Evolutionary conservation across 2,329 filamentous ascomycete species (phyloP).

Genomic region (Pseudodiploospora longispora): DNA sequence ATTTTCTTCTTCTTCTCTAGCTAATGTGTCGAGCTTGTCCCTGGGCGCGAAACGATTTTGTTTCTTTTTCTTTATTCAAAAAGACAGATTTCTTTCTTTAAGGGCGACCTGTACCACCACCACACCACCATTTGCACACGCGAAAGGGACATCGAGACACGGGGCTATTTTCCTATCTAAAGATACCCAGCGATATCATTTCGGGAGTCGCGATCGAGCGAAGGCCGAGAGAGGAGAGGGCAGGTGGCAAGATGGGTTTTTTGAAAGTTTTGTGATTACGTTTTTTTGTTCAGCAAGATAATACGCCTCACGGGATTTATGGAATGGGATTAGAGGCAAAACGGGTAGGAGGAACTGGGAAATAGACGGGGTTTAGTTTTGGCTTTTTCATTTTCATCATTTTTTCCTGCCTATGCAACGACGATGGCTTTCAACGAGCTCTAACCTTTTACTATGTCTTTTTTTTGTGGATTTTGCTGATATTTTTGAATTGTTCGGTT

Average conservation of each 20-base stretch:
- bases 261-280: neutral
- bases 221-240: neutral
- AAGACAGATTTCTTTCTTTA: constrained; percentile 10
- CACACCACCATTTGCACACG: constrained; percentile 6
- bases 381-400: neutral
- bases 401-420: neutral
- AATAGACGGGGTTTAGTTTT: constrained; percentile 6
- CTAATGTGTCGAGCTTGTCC: neutral
- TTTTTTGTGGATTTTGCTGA: neutral
- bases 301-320: neutral
- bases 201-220: constrained; percentile 7
- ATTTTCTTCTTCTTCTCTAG: neutral
- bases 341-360: neutral
- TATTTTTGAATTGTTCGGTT: neutral
- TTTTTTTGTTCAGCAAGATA: neutral
- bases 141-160: constrained; percentile 11
- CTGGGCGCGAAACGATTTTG: constrained; percentile 7
- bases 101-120: constrained; percentile 14
- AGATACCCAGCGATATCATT: constrained; percentile 26
- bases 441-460: constrained; percentile 1
- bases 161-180: constrained; percentile 26
- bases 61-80: constrained; percentile 3
- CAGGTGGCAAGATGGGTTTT: constrained; percentile 7
- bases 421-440: constrained; percentile 10
- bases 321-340: no score